phyloP scores from a whole-genome alignment of 257 asterid species.

The Rehmannia glutinosa region DNA sequence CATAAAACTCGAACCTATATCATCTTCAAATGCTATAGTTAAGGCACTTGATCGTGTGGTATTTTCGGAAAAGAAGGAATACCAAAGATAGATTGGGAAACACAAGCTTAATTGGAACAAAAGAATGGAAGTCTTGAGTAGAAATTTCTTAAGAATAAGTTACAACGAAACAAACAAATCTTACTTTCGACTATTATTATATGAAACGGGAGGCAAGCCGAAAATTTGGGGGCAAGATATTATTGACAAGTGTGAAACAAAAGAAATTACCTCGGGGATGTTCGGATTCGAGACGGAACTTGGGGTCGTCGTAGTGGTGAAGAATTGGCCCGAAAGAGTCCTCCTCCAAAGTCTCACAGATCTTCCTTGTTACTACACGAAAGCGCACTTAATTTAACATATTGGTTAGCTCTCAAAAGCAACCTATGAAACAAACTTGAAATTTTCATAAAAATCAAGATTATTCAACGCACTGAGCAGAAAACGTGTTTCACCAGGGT shows the following conservation, averaged over 20 bases:
- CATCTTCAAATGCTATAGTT: too few species aligned
- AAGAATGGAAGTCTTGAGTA: too few species aligned
- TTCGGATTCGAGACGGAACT: slow-evolving; percentile 87
- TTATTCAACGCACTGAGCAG: slow-evolving; percentile 58
- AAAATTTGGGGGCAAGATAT: too few species aligned
- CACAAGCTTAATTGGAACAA: too few species aligned
- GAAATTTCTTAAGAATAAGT: too few species aligned
- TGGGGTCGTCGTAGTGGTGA: slow-evolving; percentile 95
- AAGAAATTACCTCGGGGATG: slow-evolving; percentile 77
- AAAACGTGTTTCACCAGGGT: slow-evolving; percentile 79
- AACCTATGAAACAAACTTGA: background rate
- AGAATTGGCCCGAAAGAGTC: slow-evolving; percentile 93
- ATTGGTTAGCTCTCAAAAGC: background rate
- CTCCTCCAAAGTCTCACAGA: slow-evolving; percentile 86
- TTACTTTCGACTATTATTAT: too few species aligned
- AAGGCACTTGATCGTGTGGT: too few species aligned
- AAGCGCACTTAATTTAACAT: slow-evolving; percentile 39
- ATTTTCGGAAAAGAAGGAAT: too few species aligned
- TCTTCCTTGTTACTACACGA: slow-evolving; percentile 65
- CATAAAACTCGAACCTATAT: too few species aligned
- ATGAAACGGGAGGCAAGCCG: too few species aligned
- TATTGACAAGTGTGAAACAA: background rate
- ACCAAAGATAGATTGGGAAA: too few species aligned
- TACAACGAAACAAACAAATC: too few species aligned
- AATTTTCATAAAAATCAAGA: background rate